Conservation (phyloP, 805 yeast species). For the Cyberlindnera meyerae region DNA sequence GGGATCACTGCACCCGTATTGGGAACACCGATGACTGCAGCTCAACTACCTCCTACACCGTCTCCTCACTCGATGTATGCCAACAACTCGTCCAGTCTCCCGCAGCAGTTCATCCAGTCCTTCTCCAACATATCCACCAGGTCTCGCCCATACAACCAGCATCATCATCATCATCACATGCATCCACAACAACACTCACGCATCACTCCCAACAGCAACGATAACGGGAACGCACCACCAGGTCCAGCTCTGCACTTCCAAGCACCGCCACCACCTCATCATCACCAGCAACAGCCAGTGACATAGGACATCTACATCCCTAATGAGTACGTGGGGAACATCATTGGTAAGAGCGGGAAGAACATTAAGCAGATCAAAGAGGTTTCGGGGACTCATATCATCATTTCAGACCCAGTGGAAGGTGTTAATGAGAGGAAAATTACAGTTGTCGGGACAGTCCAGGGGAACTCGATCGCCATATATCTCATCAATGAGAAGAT, state of each 20-base stretch:
- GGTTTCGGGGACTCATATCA: conserved; percentile 69
- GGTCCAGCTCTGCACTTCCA: background rate
- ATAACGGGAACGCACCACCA: too few relatives aligned
- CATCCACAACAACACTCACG: conserved; percentile 1
- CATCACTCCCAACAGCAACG: conserved; percentile 2
- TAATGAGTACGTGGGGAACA: conserved; percentile 72
- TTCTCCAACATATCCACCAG: conserved; percentile 1
- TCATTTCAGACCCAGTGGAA: conserved; percentile 55
- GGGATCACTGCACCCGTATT: background rate
- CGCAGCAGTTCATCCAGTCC: conserved; percentile 6
- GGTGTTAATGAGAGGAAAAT: conserved; percentile 56
- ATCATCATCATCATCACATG: background rate
- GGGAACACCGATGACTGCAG: conserved; percentile 1
- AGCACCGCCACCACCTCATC: conserved; percentile 3
- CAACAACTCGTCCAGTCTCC: conserved; percentile 2
- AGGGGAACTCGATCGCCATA: conserved; percentile 68
- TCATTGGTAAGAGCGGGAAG: conserved; percentile 84
- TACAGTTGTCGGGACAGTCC: conserved; percentile 61
- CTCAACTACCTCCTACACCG: background rate
- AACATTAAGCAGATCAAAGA: conserved; percentile 74
- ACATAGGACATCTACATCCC: conserved; percentile 74
- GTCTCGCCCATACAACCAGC: background rate
- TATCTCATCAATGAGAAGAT: conserved; percentile 64
- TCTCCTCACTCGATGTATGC: conserved; percentile 4
- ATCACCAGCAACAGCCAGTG: conserved; percentile 30